Evolutionary conservation across 371 early-diverging fungal genomes (phyloP).

Genomic region (Fennellomyces sp.): DNA sequence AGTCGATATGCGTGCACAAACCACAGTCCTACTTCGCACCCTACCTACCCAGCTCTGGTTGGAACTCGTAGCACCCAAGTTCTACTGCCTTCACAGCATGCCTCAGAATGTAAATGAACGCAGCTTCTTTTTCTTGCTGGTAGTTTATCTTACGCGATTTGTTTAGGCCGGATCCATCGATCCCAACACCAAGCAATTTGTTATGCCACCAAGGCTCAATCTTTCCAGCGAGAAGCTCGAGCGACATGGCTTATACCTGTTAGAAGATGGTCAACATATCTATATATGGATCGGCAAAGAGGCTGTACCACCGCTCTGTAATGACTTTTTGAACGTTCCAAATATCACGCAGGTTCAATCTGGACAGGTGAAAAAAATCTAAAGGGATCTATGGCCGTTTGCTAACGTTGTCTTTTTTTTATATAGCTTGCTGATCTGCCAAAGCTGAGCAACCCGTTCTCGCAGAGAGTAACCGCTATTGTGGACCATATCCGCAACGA

Average conservation of each 20-base stretch:
- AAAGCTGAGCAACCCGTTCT: slow-evolving; percentile 31
- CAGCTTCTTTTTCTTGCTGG: not conserved
- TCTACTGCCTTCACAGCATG: slow-evolving; percentile 76
- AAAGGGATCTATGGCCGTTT: not conserved
- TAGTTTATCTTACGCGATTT: slow-evolving; percentile 26
- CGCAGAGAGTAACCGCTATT: slow-evolving; percentile 33
- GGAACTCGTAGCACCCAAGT: slow-evolving; percentile 53
- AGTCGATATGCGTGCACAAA: slow-evolving; percentile 60
- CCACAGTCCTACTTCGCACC: slow-evolving; percentile 61
- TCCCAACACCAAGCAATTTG: slow-evolving; percentile 32
- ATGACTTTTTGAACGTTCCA: slow-evolving; percentile 55
- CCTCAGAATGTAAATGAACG: slow-evolving; percentile 47
- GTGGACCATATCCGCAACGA: slow-evolving; percentile 22
- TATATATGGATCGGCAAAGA: slow-evolving; percentile 80
- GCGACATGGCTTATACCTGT: slow-evolving; percentile 72
- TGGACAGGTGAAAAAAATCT: slow-evolving; percentile 27
- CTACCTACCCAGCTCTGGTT: slow-evolving; percentile 60
- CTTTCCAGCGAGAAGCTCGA: slow-evolving; percentile 77
- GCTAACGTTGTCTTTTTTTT: not conserved
- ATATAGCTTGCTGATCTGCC: slow-evolving; percentile 27
- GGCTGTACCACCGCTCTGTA: slow-evolving; percentile 63
- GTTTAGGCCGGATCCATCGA: slow-evolving; percentile 36
- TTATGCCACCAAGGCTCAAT: slow-evolving; percentile 65
- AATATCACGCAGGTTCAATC: slow-evolving; percentile 33
- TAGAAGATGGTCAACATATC: slow-evolving; percentile 69